These are phyloP conservation scores for Helichrysum umbraculigerum DNA, from an alignment of 129 eudicot genomes.

Conservation along the genomic window DNA sequence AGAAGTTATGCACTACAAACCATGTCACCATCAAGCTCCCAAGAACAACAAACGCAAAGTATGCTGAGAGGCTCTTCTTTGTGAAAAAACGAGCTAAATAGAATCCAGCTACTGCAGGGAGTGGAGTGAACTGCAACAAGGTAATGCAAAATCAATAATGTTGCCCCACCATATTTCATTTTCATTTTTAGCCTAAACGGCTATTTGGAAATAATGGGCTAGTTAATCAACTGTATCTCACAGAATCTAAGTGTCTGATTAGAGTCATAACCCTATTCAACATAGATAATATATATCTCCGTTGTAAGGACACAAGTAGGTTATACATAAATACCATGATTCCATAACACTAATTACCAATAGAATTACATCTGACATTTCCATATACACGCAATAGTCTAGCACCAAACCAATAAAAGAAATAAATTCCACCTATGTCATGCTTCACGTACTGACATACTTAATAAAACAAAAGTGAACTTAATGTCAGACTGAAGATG, in stretches of 20 bases:
- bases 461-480: slow-evolving; percentile 9
- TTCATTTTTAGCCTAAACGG: not conserved
- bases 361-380: not conserved
- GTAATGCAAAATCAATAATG: slow-evolving; percentile 18
- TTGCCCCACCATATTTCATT: not conserved
- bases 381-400: not conserved
- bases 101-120: slow-evolving; percentile 89
- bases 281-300: not conserved
- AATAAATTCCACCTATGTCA: not conserved
- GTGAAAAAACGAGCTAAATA: slow-evolving; percentile 93
- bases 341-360: not conserved
- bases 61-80: slow-evolving; percentile 80
- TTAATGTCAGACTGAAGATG: not conserved
- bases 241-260: not conserved
- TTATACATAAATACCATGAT: not conserved
- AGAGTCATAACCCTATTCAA: not conserved
- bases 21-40: slow-evolving; percentile 90
- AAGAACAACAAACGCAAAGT: slow-evolving; percentile 80
- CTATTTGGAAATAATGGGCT: not conserved
- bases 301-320: not conserved
- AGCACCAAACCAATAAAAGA: slow-evolving; percentile 11
- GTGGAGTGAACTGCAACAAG: slow-evolving; percentile 72
- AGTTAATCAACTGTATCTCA: slow-evolving; percentile 8
- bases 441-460: not conserved
- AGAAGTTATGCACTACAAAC: slow-evolving; percentile 87